A percentile compares a stretch with the other conserved stretches of the same genome.
Evolutionary conservation across 1,139 yeast genomes (phyloP).

Genomic region (Scheffersomyces lignicola): DNA sequence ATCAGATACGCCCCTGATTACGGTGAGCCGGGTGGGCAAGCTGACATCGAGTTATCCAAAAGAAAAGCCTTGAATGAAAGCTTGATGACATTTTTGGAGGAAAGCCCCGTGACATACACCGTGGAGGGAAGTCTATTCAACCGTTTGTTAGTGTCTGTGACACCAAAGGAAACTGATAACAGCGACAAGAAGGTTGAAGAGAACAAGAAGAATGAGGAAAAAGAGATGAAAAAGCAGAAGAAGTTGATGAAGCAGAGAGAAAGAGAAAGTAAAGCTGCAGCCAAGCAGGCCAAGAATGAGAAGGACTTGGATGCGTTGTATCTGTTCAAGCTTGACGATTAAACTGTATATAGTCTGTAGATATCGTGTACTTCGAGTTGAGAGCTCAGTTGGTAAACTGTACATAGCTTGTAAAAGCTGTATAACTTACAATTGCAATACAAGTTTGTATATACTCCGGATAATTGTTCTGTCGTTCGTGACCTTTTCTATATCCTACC

Average conservation of each 20-base stretch:
- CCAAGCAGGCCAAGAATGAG: constrained; percentile 16
- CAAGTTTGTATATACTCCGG: too few relatives aligned
- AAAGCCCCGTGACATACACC: constrained; percentile 28
- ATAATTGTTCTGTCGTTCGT: too few relatives aligned
- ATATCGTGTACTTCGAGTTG: too few relatives aligned
- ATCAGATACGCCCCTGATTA: constrained; percentile 10
- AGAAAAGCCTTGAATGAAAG: constrained; percentile 24
- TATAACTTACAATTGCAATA: too few relatives aligned
- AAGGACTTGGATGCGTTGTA: constrained; percentile 45
- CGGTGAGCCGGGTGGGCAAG: constrained; percentile 7
- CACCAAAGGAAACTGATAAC: constrained; percentile 13
- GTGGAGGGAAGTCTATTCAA: constrained; percentile 31
- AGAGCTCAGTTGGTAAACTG: too few relatives aligned
- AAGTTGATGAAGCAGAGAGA: constrained; percentile 5
- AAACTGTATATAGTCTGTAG: too few relatives aligned
- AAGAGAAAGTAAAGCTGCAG: constrained; percentile 17
- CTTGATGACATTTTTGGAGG: constrained; percentile 28
- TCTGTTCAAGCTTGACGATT: constrained; percentile 43
- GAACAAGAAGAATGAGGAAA: constrained; percentile 16
- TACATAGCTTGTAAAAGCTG: too few relatives aligned
- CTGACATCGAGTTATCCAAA: constrained; percentile 30
- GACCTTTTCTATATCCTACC: too few relatives aligned
- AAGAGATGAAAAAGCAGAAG: constrained; percentile 8
- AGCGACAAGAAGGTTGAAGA: constrained; percentile 14
- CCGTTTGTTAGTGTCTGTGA: constrained; percentile 19